phyloP scores from a whole-genome alignment of 805 yeast genomes.

The Peterozyma toletana region DNA sequence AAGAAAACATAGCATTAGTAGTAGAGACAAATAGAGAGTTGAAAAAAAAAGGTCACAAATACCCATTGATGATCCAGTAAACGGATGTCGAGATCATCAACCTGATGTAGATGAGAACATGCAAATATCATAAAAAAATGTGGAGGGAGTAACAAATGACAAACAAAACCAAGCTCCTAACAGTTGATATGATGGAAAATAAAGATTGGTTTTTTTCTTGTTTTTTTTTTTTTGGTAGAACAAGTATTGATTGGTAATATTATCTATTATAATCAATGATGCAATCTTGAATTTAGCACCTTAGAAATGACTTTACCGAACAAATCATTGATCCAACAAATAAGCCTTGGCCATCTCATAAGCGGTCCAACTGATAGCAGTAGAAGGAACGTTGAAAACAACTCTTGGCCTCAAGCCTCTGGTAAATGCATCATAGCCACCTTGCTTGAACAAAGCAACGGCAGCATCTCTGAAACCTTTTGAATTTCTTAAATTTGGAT shows the following conservation, averaged over 20 bases:
- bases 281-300: neutral
- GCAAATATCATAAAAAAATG: no score
- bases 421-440: slow-evolving; percentile 62
- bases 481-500: slow-evolving; percentile 42
- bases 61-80: no score
- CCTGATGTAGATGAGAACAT: no score
- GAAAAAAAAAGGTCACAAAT: no score
- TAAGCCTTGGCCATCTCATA: slow-evolving; percentile 93
- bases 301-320: neutral
- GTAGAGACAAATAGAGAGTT: no score
- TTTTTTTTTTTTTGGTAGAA: neutral
- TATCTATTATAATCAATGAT: neutral
- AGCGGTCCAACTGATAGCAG: slow-evolving; percentile 97
- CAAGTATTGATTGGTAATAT: neutral
- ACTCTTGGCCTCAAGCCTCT: slow-evolving; percentile 90
- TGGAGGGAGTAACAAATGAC: neutral
- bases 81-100: no score
- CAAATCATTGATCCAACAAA: slow-evolving; percentile 23
- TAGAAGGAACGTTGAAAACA: slow-evolving; percentile 87
- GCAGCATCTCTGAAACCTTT: slow-evolving; percentile 70
- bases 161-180: neutral
- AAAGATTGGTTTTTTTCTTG: neutral
- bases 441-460: slow-evolving; percentile 48
- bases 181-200: neutral
- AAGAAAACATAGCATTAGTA: no score